Conservation (phyloP, 129 eudicot species). For the Helianthus tuberosus region DNA sequence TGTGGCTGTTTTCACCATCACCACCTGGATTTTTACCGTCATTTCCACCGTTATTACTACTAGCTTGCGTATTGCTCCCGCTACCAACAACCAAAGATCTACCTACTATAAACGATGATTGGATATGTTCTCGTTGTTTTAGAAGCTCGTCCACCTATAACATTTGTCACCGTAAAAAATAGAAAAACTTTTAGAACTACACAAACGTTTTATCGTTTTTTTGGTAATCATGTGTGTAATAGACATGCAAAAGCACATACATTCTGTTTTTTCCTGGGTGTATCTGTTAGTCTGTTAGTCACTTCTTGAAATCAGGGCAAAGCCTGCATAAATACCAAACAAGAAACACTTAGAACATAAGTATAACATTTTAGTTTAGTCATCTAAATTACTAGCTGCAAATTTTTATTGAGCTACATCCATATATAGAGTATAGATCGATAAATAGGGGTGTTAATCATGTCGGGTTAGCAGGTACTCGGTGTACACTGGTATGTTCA, state of each 20-base stretch:
- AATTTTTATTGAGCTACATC: neutral
- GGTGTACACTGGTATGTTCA: too few species aligned
- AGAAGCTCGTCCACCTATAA: conserved; percentile 92
- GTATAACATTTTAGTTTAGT: too few species aligned
- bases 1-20: conserved; percentile 59
- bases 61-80: conserved; percentile 37
- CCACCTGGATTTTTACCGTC: conserved; percentile 45
- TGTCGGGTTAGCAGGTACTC: too few species aligned
- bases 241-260: conserved; percentile 44
- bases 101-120: conserved; percentile 68
- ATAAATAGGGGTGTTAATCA: too few species aligned
- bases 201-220: too few species aligned
- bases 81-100: conserved; percentile 46
- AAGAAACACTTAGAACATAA: conserved; percentile 9
- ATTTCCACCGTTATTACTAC: conserved; percentile 43
- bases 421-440: too few species aligned
- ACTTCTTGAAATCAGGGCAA: conserved; percentile 90
- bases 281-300: conserved; percentile 85
- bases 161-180: neutral
- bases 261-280: conserved; percentile 87
- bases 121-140: conserved; percentile 78
- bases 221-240: neutral
- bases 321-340: conserved; percentile 54
- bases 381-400: too few species aligned
- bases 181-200: neutral